Percentiles rank a stretch among this genome's conserved stretches.
phyloP scores from a whole-genome alignment of 1,139 yeast genomes.

The Kodamaea sp. region DNA sequence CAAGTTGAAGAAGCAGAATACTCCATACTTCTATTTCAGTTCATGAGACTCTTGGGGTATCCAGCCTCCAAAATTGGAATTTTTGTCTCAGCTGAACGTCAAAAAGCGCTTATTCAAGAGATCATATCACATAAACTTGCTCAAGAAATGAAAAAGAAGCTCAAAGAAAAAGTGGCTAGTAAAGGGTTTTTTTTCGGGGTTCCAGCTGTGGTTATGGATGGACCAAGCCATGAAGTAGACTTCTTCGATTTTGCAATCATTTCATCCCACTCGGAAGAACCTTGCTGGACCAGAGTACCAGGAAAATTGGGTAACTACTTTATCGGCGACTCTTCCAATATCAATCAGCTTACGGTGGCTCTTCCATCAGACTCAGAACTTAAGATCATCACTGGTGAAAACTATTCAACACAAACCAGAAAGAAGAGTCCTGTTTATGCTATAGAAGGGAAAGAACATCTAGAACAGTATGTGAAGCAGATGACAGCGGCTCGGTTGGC shows the following conservation, averaged over 20 bases:
- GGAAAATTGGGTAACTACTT: slow-evolving; percentile 15
- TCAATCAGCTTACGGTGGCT: slow-evolving; percentile 7
- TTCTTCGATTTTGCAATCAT: slow-evolving; percentile 17
- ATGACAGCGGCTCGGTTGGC: slow-evolving; percentile 10
- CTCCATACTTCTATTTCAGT: slow-evolving; percentile 47
- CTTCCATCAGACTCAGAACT: slow-evolving; percentile 6
- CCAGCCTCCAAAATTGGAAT: slow-evolving; percentile 41
- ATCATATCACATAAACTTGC: too few relatives aligned
- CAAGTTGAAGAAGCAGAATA: slow-evolving; percentile 57
- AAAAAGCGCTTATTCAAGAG: slow-evolving; percentile 26
- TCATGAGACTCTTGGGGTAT: slow-evolving; percentile 49
- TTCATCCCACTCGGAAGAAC: slow-evolving; percentile 10
- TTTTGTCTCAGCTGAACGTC: slow-evolving; percentile 43
- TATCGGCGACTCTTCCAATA: slow-evolving; percentile 10
- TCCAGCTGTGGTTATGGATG: slow-evolving; percentile 13
- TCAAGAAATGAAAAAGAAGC: slow-evolving; percentile 4
- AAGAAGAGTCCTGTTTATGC: slow-evolving; percentile 2
- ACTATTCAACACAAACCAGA: slow-evolving; percentile 2
- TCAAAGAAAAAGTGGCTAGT: slow-evolving; percentile 1
- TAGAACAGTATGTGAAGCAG: slow-evolving; percentile 12
- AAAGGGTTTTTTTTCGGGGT: slow-evolving; percentile 9
- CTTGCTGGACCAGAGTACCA: slow-evolving; percentile 6
- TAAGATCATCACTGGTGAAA: slow-evolving; percentile 13
- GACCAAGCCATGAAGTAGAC: slow-evolving; percentile 7
- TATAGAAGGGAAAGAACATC: slow-evolving; percentile 12